Conservation (phyloP, 805 yeast genomes). For the Torulaspora gathmanii region DNA sequence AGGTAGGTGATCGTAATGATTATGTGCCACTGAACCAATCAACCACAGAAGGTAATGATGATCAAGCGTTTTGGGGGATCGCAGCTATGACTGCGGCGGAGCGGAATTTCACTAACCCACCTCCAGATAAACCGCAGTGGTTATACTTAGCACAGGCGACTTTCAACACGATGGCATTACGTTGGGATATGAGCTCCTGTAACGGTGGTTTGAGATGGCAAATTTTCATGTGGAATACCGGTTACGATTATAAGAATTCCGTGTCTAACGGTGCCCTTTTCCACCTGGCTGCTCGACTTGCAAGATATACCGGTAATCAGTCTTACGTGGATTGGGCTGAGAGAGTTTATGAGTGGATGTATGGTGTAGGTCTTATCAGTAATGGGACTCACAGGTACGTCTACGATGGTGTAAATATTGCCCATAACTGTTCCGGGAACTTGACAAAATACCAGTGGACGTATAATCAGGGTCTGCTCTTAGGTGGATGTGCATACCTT, state of each 20-base stretch:
- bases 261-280: conserved; percentile 88
- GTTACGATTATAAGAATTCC: conserved; percentile 88
- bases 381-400: conserved; percentile 39
- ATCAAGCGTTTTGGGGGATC: conserved; percentile 96
- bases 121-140: conserved; percentile 63
- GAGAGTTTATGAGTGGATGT: conserved; percentile 76
- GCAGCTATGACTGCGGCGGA: conserved; percentile 92
- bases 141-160: conserved; percentile 80
- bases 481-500: conserved; percentile 76
- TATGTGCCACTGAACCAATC: conserved; percentile 86
- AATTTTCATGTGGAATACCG: conserved; percentile 89
- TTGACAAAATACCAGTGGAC: conserved; percentile 70
- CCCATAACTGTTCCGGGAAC: conserved; percentile 52
- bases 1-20: conserved; percentile 67
- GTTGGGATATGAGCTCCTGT: conserved; percentile 78
- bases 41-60: conserved; percentile 95
- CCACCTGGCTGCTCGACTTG: conserved; percentile 81
- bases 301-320: conserved; percentile 71
- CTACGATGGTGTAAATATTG: conserved; percentile 64
- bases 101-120: conserved; percentile 71
- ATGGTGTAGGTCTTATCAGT: conserved; percentile 44
- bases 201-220: conserved; percentile 96
- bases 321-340: conserved; percentile 74
- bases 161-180: conserved; percentile 79
- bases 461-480: conserved; percentile 75